Percentiles rank a stretch among this genome's conserved stretches.
These are phyloP conservation scores for Monosporascus sp. DNA, from an alignment of 2,329 filamentous ascomycete genomes.

Conservation along the genomic window DNA sequence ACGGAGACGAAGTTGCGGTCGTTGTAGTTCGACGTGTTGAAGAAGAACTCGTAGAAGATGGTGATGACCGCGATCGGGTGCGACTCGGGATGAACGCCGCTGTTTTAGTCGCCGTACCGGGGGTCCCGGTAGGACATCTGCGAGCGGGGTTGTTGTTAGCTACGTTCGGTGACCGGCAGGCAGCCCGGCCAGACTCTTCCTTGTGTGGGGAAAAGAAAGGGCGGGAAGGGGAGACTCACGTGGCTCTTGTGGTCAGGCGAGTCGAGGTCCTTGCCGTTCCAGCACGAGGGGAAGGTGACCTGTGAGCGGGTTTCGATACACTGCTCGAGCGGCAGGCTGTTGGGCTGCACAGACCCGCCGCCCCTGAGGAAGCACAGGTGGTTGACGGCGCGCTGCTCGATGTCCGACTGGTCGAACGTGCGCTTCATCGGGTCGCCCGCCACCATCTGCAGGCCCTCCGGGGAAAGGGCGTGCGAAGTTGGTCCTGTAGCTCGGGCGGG, in stretches of 20 bases:
- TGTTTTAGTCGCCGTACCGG: not conserved
- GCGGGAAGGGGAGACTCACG: not conserved
- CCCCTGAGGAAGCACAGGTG: not conserved
- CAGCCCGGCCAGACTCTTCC: not conserved
- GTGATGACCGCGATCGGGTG: not conserved
- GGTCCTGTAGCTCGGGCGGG: not conserved
- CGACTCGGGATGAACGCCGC: not conserved
- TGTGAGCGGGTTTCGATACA: not conserved
- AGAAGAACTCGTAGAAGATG: not conserved
- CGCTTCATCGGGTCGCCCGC: not conserved
- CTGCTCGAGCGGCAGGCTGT: not conserved
- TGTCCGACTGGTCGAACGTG: not conserved
- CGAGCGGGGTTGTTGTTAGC: not conserved
- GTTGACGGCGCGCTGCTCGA: not conserved
- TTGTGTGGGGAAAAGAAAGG: no score
- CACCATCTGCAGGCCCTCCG: not conserved
- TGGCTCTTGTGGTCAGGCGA: conserved; percentile 13
- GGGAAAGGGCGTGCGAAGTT: not conserved
- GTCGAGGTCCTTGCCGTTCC: conserved; percentile 14
- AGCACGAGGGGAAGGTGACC: conserved; percentile 2
- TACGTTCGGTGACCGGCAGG: not conserved
- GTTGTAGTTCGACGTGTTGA: not conserved
- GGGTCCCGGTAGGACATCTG: not conserved
- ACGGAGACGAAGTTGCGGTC: not conserved
- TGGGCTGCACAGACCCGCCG: not conserved